Base-by-base conservation (phyloP, 2,329 filamentous ascomycete genomes). In the Zymoseptoria ardabiliae region DNA sequence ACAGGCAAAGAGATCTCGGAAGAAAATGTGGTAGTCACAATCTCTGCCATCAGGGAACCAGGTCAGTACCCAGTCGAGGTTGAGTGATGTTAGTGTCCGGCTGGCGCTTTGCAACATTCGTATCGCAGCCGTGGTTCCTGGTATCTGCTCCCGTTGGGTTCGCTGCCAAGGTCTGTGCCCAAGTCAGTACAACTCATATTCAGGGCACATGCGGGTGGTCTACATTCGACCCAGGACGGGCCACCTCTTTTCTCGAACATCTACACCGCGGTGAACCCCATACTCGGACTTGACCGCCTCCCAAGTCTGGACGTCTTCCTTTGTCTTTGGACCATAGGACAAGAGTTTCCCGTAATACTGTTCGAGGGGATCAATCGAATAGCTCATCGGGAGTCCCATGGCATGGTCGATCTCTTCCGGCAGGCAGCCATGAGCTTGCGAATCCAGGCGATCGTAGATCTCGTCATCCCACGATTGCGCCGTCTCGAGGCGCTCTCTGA, bases 11-110 rank as follows among this genome's bases (percentile, higher is more conserved):
- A 78, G 66, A 4, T 60, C 57, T 7, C 64, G 56, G 35, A 45
- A 45, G 2, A 45, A 13, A 45, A 4, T n/a, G 35, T 45, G 35
- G 35, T 45, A 45, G 13, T 45, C 11, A 4, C 10, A 10, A 4
- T 45, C 35, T 45, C 6, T 13, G 11, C 35, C 11, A n/a, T 45
- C 2, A 17, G 35, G 35, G 11, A 45, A 45, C 35, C 35, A 45
- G 3, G 35, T 45, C 17, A 45, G 13, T 45, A 74, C 59, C 73
- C 73, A 75, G 57, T 75, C 73, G 8, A 75, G 60, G 21, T 69
- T 73, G 20, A 75, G 55, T 1, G 70, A 73, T 1, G 68, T 71
- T 8, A 75, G 61, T 8, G 69, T 72, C 10, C 53, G 19, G 22
- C 65, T 64, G 5, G 62, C 61, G 35, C 50, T 63, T 2, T 56